Evolutionary conservation across 163 green algal genomes (phyloP), one percentile per base, ranked within the genome.

Genomic region (Chlamydomonas reinhardtii): DNA sequence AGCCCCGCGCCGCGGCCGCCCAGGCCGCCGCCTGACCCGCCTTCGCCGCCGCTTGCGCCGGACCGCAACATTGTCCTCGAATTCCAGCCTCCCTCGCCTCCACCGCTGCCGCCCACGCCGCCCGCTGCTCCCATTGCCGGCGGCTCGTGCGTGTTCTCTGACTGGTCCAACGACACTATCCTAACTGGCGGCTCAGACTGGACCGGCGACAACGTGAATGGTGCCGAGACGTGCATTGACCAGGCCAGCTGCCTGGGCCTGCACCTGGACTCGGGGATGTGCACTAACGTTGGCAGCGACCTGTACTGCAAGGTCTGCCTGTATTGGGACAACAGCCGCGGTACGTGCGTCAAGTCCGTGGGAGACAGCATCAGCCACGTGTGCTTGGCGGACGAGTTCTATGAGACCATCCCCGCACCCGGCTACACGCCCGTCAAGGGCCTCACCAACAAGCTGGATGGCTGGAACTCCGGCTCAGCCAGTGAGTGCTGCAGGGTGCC

Each of bases 301-400:
- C 73, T 79, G 29, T 69, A 79, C 52, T 79, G 73, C 73, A 29
- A 69, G 17, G 73, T 79, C n/a, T 79, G 73, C 52, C 15, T 79
- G n/a, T 79, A 69, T 52, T 79, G 73, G 73, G 68, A 31, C 19
- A 31, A 68, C 73, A 25, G 15, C 52, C 73, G 73, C 4, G n/a
- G n/a, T 31, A 69, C 29, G 19, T 79, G 73, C 52, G 52, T 24
- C 73, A 79, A 79, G 73, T 19, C n/a, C n/a, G 24, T 20, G 2
- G 9, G 34, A 11, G 72, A 77, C 72, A 54, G 48, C 29, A 61
- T 79, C n/a, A 34, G 17, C 52, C 73, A 79, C 52, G 52, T 69
- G 24, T 79, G 73, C 73, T 32, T 31, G n/a, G 73, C 29, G 11
- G 73, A 79, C 73, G 27, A 79, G 73, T 79, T 79, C 73, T 52